These are phyloP conservation scores for Blastobotrys elegans DNA, from an alignment of 1,139 yeast species.

Conservation along the genomic window DNA sequence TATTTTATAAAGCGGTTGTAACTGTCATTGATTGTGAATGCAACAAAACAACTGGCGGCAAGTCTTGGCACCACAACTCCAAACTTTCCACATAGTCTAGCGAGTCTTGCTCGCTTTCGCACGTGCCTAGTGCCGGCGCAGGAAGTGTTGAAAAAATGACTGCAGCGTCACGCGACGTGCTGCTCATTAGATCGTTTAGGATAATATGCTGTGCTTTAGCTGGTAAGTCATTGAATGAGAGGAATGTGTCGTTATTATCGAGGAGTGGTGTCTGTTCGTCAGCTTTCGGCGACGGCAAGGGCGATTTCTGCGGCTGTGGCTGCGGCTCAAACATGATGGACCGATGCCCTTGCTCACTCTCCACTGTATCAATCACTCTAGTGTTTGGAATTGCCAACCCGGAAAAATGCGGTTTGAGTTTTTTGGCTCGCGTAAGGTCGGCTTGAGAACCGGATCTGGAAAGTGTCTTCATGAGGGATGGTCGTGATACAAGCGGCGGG, in stretches of 20 bases:
- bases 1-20: conserved; percentile 65
- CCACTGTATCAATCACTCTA: conserved; percentile 61
- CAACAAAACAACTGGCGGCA: conserved; percentile 76
- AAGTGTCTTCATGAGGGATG: conserved; percentile 20
- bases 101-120: conserved; percentile 61
- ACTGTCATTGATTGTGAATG: conserved; percentile 95
- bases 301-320: not conserved
- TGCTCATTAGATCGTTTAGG: conserved; percentile 75
- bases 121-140: conserved; percentile 79
- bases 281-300: conserved; percentile 1
- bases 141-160: conserved; percentile 87
- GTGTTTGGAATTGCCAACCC: conserved; percentile 77
- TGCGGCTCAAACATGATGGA: conserved; percentile 52
- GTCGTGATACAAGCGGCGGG: conserved; percentile 12
- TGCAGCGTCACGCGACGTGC: conserved; percentile 55
- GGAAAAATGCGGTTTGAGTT: conserved; percentile 57
- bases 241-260: not conserved
- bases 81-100: conserved; percentile 70
- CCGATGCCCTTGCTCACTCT: conserved; percentile 46
- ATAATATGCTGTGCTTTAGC: conserved; percentile 89
- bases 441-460: conserved; percentile 17
- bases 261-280: conserved; percentile 17
- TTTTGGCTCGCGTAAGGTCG: conserved; percentile 20
- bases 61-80: conserved; percentile 73
- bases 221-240: conserved; percentile 72